Conservation (phyloP, 805 yeast species). For the Yamadazyma kitorensis region DNA sequence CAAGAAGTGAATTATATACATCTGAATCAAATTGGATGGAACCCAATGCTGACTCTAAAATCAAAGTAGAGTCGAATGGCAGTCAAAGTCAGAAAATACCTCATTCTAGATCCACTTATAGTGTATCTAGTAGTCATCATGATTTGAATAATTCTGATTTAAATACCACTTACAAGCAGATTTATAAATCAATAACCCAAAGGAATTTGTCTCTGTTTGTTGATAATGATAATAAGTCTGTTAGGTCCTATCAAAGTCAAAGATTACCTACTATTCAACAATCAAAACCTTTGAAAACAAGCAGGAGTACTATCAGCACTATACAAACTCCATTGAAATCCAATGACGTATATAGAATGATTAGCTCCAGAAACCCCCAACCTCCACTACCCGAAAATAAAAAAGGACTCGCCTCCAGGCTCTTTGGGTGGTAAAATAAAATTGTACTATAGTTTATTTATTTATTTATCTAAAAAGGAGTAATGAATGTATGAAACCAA, state of each 20-base stretch:
- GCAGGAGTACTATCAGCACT: conserved; percentile 1
- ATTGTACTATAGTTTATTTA: conserved; percentile 1
- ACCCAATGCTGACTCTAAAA: conserved; percentile 21
- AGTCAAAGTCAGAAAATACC: conserved; percentile 16
- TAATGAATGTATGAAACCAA: conserved; percentile 4
- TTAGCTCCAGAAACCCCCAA: conserved; percentile 7
- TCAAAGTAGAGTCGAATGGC: neutral
- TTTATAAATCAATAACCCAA: conserved; percentile 36
- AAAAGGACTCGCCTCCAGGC: conserved; percentile 23
- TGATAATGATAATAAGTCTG: conserved; percentile 10
- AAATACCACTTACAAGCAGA: conserved; percentile 30
- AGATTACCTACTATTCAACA: conserved; percentile 17
- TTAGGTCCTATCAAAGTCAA: conserved; percentile 9
- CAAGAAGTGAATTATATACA: conserved; percentile 40
- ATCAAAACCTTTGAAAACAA: conserved; percentile 7
- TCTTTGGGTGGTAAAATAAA: conserved; percentile 41
- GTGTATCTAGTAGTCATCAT: conserved; percentile 18
- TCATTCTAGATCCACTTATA: conserved; percentile 22
- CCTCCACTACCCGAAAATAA: conserved; percentile 3
- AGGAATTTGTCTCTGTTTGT: conserved; percentile 21
- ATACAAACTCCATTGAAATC: conserved; percentile 4
- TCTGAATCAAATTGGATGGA: conserved; percentile 56
- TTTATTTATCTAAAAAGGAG: conserved; percentile 6
- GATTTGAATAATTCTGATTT: conserved; percentile 18
- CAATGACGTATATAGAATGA: conserved; percentile 12